Base-by-base conservation (phyloP, 129 eudicot genomes). In the Flaveria trinervia region DNA sequence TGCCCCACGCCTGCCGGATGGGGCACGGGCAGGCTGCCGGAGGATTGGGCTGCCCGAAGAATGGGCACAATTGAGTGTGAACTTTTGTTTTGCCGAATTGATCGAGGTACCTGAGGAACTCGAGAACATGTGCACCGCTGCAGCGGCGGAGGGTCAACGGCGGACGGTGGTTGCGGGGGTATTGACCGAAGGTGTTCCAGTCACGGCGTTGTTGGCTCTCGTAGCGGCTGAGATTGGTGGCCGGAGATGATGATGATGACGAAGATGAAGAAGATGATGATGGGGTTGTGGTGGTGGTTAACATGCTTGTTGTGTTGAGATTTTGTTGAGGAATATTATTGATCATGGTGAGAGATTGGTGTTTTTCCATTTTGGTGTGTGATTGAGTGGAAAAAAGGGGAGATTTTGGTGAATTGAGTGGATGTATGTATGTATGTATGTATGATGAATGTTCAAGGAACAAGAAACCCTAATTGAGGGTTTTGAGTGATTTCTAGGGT, bases 161-260 rank as follows among this genome's bases (percentile, higher is more conserved):
- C 12, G 97, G 97, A 1, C 97, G 91, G 89, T 91, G 97, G 95
- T 89, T 86, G 3, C 87, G 87, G 79, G 88, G 94, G 83, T 91
- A 91, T 77, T 91, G 97, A 18, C 97, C 92, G 68, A 91, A 91
- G 23, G 97, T 88, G 90, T 86, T 91, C 97, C 97, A 91, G 83
- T 91, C 97, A n/a, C 97, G 91, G 68, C 97, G 92, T 73, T 91
- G 88, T 30, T 91, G 97, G 84, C 87, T 91, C 84, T 91, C 95
- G 81, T 91, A 91, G 16, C 97, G 91, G 89, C 97, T 91, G 72
- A 88, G 90, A 54, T 88, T 84, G 73, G 88, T 69, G 22, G 88
- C 73, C 8, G 92, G 80, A 30, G 90, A 46, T 20, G 81, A 12
- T 10, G 76, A 49, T 5, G 91, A 68, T 6, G 88, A 25, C 0